Evolutionary conservation across 2,329 filamentous ascomycete genomes (phyloP).

Genomic region (Paecilomyces variotii): DNA sequence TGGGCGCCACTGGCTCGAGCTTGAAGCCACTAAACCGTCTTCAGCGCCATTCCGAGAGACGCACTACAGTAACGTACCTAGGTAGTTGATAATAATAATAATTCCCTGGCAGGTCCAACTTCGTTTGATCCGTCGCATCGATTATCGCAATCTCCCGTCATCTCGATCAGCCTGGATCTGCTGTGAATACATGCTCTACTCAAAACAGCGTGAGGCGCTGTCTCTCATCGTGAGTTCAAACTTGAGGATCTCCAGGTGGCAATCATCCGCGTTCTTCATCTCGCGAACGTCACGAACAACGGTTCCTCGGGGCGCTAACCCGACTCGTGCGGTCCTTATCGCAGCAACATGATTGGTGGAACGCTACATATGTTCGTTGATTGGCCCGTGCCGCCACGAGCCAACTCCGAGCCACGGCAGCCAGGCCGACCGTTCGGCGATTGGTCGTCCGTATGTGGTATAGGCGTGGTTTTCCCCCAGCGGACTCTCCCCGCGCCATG

Average conservation of each 20-base stretch:
- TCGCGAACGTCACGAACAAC: neutral
- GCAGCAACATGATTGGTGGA: neutral
- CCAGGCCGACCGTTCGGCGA: neutral
- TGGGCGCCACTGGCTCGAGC: neutral
- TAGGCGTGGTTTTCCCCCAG: neutral
- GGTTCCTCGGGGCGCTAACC: neutral
- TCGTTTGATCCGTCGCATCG: too few relatives aligned
- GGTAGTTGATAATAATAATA: too few relatives aligned
- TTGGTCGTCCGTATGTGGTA: neutral
- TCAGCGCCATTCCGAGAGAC: too few relatives aligned
- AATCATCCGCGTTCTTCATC: too few relatives aligned
- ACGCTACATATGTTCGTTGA: neutral
- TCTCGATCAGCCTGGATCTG: too few relatives aligned
- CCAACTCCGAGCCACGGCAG: neutral
- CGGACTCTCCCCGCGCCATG: neutral
- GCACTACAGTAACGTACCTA: too few relatives aligned
- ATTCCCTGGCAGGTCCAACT: too few relatives aligned
- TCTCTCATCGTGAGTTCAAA: too few relatives aligned
- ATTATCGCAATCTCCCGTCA: too few relatives aligned
- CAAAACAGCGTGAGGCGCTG: too few relatives aligned
- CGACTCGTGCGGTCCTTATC: neutral
- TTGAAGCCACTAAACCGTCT: too few relatives aligned
- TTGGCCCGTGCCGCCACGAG: neutral
- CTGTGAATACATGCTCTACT: neutral
- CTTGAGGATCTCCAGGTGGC: neutral